phyloP scores from a whole-genome alignment of 2,329 filamentous ascomycete genomes.

The Pseudogymnoascus sp. region DNA sequence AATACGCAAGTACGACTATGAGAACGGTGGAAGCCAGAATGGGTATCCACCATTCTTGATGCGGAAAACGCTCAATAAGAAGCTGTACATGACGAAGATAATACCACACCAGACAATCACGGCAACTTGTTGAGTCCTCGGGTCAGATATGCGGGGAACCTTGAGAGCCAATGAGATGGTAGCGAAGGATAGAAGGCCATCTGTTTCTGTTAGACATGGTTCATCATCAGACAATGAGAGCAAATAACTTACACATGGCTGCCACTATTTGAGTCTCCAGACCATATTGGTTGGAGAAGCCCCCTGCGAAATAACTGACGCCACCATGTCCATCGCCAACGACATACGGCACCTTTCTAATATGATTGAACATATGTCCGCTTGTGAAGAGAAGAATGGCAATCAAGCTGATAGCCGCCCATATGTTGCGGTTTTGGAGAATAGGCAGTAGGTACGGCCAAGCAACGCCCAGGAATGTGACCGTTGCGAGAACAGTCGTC shows the following conservation, averaged over 20 bases:
- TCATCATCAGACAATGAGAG: constrained; percentile 2
- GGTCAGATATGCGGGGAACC: constrained; percentile 77
- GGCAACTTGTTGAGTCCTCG: constrained; percentile 68
- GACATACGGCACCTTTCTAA: constrained; percentile 91
- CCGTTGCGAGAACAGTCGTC: constrained; percentile 58
- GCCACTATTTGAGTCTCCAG: constrained; percentile 94
- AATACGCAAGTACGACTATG: constrained; percentile 16
- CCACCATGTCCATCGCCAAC: constrained; percentile 75
- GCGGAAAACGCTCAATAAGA: constrained; percentile 87
- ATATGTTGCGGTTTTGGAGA: constrained; percentile 83
- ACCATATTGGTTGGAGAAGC: constrained; percentile 90
- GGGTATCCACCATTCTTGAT: constrained; percentile 93
- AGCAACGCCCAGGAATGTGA: constrained; percentile 61
- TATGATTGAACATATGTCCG: constrained; percentile 99
- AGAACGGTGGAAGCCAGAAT: constrained; percentile 85
- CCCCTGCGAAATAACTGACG: constrained; percentile 79
- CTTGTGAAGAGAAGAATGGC: constrained; percentile 86
- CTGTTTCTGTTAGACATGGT: constrained; percentile 31
- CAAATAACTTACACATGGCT: constrained; percentile 67
- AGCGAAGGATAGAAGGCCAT: constrained; percentile 76
- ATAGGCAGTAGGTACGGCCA: constrained; percentile 74
- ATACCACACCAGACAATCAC: constrained; percentile 72
- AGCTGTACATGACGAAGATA: constrained; percentile 81
- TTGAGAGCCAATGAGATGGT: constrained; percentile 87
- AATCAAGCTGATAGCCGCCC: constrained; percentile 85